These are phyloP conservation scores for Pestalotiopsis sp. DNA, from an alignment of 2,329 filamentous ascomycete genomes.

Conservation along the genomic window DNA sequence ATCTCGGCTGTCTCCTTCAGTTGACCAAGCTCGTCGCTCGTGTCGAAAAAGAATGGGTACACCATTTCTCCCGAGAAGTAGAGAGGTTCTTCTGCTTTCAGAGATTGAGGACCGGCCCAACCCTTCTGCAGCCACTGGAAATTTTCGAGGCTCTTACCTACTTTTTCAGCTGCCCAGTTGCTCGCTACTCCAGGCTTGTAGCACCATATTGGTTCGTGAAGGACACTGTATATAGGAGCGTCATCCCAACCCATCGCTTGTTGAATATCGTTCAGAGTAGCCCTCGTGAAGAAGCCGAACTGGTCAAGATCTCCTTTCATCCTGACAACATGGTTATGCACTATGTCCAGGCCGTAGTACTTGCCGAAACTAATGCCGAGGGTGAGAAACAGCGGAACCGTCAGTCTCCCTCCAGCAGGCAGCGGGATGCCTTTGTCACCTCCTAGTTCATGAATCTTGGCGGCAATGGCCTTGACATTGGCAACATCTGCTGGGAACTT, in stretches of 20 bases:
- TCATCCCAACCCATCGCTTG: slow-evolving; percentile 70
- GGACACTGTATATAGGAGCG: slow-evolving; percentile 79
- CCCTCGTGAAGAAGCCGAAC: slow-evolving; percentile 75
- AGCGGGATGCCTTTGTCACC: slow-evolving; percentile 56
- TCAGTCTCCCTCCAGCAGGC: slow-evolving; percentile 74
- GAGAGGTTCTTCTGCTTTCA: slow-evolving; percentile 51
- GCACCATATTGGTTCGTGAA: slow-evolving; percentile 90
- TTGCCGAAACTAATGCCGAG: slow-evolving; percentile 78
- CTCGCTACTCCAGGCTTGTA: slow-evolving; percentile 64
- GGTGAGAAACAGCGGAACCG: slow-evolving; percentile 73
- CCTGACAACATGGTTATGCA: slow-evolving; percentile 75
- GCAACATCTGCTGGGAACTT: slow-evolving; percentile 84
- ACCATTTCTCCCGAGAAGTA: slow-evolving; percentile 94
- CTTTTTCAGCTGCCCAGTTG: slow-evolving; percentile 73
- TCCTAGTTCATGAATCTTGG: slow-evolving; percentile 61
- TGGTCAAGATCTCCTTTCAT: slow-evolving; percentile 73
- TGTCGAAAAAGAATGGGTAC: slow-evolving; percentile 82
- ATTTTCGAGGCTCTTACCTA: slow-evolving; percentile 51
- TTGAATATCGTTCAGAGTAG: slow-evolving; percentile 72
- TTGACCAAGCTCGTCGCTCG: slow-evolving; percentile 73
- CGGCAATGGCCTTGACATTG: slow-evolving; percentile 67
- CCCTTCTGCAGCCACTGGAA: slow-evolving; percentile 54
- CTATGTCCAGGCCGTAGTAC: slow-evolving; percentile 26
- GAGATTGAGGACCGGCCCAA: slow-evolving; percentile 40
- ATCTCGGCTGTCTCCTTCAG: slow-evolving; percentile 70